A percentile compares a stretch with the other conserved stretches of the same genome.
Evolutionary conservation across 2,329 filamentous ascomycete species (phyloP).

Genomic region (Fusarium sp.): DNA sequence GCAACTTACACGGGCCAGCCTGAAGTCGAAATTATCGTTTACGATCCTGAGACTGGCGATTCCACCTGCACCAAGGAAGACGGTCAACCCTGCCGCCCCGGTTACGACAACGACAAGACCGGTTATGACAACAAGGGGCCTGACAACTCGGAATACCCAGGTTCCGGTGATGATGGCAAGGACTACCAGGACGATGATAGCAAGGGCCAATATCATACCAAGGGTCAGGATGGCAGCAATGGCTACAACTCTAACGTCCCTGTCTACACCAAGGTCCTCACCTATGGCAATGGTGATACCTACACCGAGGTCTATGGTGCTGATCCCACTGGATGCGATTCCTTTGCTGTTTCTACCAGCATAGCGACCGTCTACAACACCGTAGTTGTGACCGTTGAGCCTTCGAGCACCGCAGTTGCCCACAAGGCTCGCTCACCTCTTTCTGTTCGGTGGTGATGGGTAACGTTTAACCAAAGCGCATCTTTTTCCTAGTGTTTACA

Average conservation of each 20-base stretch:
- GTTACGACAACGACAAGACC: conserved; percentile 19
- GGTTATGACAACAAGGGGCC: conserved; percentile 8
- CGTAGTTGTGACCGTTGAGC: conserved; percentile 48
- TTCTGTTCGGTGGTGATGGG: conserved; percentile 29
- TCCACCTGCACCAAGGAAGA: conserved; percentile 46
- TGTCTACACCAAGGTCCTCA: conserved; percentile 37
- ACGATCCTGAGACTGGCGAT: conserved; percentile 49
- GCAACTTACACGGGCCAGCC: conserved; percentile 35
- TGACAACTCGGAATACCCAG: background rate
- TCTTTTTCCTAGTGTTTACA: conserved; percentile 17
- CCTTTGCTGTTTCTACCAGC: conserved; percentile 46
- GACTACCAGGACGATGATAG: background rate
- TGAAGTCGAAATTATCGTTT: conserved; percentile 50
- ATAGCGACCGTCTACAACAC: conserved; percentile 54
- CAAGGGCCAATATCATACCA: conserved; percentile 29
- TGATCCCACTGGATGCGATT: conserved; percentile 41
- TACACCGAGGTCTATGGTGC: conserved; percentile 25
- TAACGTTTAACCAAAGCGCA: background rate
- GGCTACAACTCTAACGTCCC: conserved; percentile 16
- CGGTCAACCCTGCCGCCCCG: conserved; percentile 44
- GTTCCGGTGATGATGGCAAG: conserved; percentile 7
- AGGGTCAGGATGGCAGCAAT: conserved; percentile 14
- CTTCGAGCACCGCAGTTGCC: conserved; percentile 19
- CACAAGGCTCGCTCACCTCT: conserved; percentile 30
- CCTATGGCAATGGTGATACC: conserved; percentile 18